phyloP scores from a whole-genome alignment of 129 eudicot species.

The Lactuca saligna region DNA sequence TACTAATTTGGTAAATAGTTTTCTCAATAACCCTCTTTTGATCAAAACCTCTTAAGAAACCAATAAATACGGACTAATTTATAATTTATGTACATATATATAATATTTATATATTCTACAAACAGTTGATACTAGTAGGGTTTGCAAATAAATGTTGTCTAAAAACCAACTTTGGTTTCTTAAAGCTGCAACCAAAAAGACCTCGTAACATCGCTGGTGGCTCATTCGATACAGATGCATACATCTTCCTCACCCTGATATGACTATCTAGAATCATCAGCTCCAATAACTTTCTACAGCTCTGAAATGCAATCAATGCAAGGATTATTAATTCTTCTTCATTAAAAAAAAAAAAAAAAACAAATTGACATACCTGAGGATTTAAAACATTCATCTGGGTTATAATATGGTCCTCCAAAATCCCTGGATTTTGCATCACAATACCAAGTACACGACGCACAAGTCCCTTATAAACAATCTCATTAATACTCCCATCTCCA shows the following conservation, averaged over 20 bases:
- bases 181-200: constrained; percentile 43
- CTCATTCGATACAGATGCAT: constrained; percentile 38
- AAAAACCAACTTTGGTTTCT: constrained; percentile 44
- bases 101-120: constrained; percentile 32
- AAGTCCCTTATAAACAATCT: constrained; percentile 74
- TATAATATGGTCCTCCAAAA: constrained; percentile 67
- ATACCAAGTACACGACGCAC: constrained; percentile 83
- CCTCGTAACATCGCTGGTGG: constrained; percentile 55
- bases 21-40: too few species aligned
- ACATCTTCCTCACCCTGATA: constrained; percentile 68
- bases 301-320: constrained; percentile 42
- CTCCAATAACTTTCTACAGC: constrained; percentile 67
- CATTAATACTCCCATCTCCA: constrained; percentile 87
- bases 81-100: background rate
- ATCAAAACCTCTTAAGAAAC: too few species aligned
- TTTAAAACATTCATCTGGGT: constrained; percentile 57
- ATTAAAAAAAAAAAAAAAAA: too few species aligned
- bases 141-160: constrained; percentile 72
- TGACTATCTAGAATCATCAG: constrained; percentile 64
- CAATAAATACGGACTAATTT: too few species aligned
- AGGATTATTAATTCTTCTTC: background rate
- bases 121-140: constrained; percentile 42
- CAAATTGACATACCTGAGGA: constrained; percentile 71
- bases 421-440: constrained; percentile 90
- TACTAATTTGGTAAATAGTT: too few species aligned